Conservation (phyloP, 1,284 basidiomycete species). For the Bondarzewia mesenterica region DNA sequence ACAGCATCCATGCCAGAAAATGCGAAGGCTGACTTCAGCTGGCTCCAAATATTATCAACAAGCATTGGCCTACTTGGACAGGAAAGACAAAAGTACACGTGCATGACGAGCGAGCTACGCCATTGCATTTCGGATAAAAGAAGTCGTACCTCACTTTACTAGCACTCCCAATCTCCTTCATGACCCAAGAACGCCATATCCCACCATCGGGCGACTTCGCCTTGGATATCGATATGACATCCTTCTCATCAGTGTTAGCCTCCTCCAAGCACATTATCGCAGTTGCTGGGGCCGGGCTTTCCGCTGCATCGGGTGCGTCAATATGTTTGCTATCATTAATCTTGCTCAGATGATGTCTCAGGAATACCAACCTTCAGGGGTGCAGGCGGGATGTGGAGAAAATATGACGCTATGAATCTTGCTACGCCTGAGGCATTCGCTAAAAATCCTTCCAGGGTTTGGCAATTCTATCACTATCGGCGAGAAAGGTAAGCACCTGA, state of each 20-base stretch:
- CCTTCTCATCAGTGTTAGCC: slow-evolving; percentile 23
- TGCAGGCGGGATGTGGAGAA: slow-evolving; percentile 52
- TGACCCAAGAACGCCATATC: no score
- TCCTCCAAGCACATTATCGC: slow-evolving; percentile 40
- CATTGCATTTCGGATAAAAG: no score
- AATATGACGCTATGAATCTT: slow-evolving; percentile 45
- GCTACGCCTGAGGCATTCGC: slow-evolving; percentile 52
- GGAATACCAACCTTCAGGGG: slow-evolving; percentile 59
- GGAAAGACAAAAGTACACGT: no score
- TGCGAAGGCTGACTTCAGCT: no score
- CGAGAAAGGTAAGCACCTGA: slow-evolving; percentile 34
- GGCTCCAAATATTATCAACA: no score
- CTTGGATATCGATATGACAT: slow-evolving; percentile 18
- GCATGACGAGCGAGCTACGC: no score
- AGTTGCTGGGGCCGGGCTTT: slow-evolving; percentile 53
- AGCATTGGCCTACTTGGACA: no score
- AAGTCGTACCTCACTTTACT: no score
- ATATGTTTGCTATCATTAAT: background rate
- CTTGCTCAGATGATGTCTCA: slow-evolving; percentile 12
- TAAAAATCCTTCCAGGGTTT: slow-evolving; percentile 44
- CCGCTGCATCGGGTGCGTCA: slow-evolving; percentile 45
- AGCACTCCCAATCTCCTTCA: no score
- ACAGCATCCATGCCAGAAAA: no score
- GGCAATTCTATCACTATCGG: slow-evolving; percentile 61
- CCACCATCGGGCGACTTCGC: no score